These are phyloP conservation scores for Tetracentron sinense DNA, from an alignment of 164 flowering plant genomes.

Conservation along the genomic window DNA sequence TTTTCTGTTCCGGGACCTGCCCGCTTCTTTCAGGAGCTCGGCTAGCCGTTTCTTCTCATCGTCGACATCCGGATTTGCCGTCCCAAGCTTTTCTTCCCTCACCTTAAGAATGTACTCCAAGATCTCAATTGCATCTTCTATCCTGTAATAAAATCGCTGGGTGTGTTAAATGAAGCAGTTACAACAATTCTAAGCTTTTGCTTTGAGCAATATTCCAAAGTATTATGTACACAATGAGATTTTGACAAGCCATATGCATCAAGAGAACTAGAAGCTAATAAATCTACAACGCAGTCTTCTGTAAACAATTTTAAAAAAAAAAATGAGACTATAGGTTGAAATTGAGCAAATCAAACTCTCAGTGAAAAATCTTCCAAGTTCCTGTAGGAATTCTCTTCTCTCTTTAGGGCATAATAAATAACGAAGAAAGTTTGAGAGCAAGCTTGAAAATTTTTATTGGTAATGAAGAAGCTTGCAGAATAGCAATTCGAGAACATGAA, in stretches of 20 bases:
- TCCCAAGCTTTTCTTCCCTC: slow-evolving; percentile 47
- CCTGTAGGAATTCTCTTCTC: neutral
- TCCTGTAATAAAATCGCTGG: slow-evolving; percentile 14
- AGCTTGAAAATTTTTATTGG: too few species aligned
- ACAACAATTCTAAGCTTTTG: neutral
- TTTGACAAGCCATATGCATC: neutral
- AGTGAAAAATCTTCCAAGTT: too few species aligned
- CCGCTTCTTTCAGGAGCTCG: slow-evolving; percentile 38
- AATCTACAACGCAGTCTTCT: neutral
- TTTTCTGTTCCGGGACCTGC: slow-evolving; percentile 26
- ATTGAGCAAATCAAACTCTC: too few species aligned
- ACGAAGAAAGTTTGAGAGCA: neutral
- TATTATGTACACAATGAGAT: neutral
- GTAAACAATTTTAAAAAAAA: too few species aligned
- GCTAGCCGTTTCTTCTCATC: slow-evolving; percentile 39
- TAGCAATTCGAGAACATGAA: too few species aligned
- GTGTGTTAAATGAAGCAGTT: neutral
- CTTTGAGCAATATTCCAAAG: neutral
- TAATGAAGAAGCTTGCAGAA: neutral
- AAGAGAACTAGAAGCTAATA: neutral
- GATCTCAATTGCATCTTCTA: slow-evolving; percentile 38
- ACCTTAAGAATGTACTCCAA: slow-evolving; percentile 33
- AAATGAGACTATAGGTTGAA: neutral
- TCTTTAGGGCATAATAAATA: neutral
- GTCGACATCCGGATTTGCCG: slow-evolving; percentile 40